Evolutionary conservation across 116 monocot species (phyloP), one percentile per base, ranked within the genome.

Genomic region (Phalaenopsis hybrid): DNA sequence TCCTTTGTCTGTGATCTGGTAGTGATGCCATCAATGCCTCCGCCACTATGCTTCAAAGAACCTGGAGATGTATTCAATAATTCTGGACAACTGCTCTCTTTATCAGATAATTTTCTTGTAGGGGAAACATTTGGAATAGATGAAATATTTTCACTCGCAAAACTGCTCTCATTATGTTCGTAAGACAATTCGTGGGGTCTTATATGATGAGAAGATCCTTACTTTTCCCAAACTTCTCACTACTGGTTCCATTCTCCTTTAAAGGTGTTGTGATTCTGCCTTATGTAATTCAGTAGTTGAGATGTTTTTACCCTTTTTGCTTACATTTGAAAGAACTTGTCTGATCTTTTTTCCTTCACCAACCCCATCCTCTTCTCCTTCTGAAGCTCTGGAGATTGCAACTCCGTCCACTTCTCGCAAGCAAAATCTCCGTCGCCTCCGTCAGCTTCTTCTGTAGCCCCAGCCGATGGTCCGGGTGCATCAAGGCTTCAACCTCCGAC

Each of bases 1-100:
- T 2, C 83, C 88, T 89, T 89, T 48, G 80, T 65, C 20, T 83
- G 81, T 79, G 75, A 86, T 77, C 86, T 86, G 68, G 84, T 86
- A 76, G 83, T 45, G 45, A 84, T n/a, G 58, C 20, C 63, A n/a
- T 69, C 41, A 49, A 33, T 79, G 50, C 58, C 75, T 45, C 51
- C 44, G 73, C 21, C 82, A 85, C 68, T 69, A 58, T 25, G 11
- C 1, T 79, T 80, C 33, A 79, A 65, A 43, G 82, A 52, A 75
- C n/a, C 20, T 34, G 70, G 34, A 70, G 70, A 70, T 70, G 34
- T 13, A 70, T 8, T 70, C 2, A 70, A 37, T 4, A 70, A 70
- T 70, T 75, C 75, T 86, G 86, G 34, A 73, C 4, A 17, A 76
- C 1, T 16, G 78, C 9, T 75, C 45, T 51, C 78, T 43, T 82